Percentiles rank a stretch among this genome's conserved stretches.
These are phyloP conservation scores for Dalbergia oliveri DNA, from an alignment of 306 rosid species.

Conservation along the genomic window DNA sequence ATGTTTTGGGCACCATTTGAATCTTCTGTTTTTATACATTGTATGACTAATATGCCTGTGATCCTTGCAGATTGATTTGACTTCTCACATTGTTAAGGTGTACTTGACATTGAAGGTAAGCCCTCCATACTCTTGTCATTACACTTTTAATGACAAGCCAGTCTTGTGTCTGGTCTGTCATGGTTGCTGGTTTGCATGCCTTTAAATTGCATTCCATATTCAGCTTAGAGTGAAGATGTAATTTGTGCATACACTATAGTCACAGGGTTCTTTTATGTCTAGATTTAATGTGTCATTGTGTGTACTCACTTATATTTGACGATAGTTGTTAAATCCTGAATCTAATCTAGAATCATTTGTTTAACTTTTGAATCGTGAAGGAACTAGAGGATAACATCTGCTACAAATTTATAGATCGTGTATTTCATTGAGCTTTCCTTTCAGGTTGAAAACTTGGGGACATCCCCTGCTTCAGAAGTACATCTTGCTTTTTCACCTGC, in stretches of 20 bases:
- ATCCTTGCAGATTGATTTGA: slow-evolving; percentile 84
- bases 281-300: background rate
- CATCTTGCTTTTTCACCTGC: slow-evolving; percentile 85
- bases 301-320: slow-evolving; percentile 8
- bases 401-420: slow-evolving; percentile 11
- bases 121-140: slow-evolving; percentile 21
- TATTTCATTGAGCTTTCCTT: slow-evolving; percentile 49
- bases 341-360: background rate
- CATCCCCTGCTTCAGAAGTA: slow-evolving; percentile 76
- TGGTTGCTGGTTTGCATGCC: slow-evolving; percentile 17
- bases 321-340: background rate
- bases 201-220: slow-evolving; percentile 28
- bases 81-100: slow-evolving; percentile 84
- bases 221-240: background rate
- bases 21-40: slow-evolving; percentile 24
- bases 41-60: slow-evolving; percentile 44
- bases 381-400: background rate
- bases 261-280: slow-evolving; percentile 1
- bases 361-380: background rate
- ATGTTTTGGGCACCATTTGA: slow-evolving; percentile 16
- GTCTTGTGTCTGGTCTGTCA: background rate
- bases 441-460: slow-evolving; percentile 85
- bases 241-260: background rate
- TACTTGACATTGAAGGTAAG: slow-evolving; percentile 90
- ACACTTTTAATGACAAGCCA: slow-evolving; percentile 3